phyloP scores from a whole-genome alignment of 768 basidiomycete genomes.

The Scleroderma bovista region DNA sequence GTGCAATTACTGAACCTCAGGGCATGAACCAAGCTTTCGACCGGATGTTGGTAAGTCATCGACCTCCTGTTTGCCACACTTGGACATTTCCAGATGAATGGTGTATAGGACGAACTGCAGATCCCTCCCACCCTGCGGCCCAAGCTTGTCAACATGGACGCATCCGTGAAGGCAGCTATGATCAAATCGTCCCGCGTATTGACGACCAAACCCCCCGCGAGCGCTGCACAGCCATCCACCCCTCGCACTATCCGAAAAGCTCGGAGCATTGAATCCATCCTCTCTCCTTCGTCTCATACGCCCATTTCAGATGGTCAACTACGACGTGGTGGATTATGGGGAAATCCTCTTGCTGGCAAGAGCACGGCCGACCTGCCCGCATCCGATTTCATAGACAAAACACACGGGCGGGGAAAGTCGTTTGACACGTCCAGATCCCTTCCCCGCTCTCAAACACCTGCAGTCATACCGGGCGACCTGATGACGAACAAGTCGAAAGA shows the following conservation, averaged over 20 bases:
- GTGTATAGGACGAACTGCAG: conserved; percentile 76
- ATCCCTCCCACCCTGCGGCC: conserved; percentile 74
- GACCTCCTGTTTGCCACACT: background rate
- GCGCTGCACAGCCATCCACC: conserved; percentile 34
- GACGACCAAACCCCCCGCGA: conserved; percentile 34
- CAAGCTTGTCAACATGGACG: conserved; percentile 76
- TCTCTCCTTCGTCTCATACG: conserved; percentile 41
- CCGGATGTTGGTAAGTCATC: conserved; percentile 60
- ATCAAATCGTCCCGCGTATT: conserved; percentile 76
- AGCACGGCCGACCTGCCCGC: conserved; percentile 26
- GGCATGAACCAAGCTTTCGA: conserved; percentile 72
- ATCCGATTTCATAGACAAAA: conserved; percentile 24
- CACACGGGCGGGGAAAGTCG: conserved; percentile 57
- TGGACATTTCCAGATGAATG: conserved; percentile 1
- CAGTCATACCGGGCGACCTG: conserved; percentile 32
- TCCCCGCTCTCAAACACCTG: conserved; percentile 48
- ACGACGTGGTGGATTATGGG: conserved; percentile 20
- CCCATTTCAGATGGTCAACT: conserved; percentile 34
- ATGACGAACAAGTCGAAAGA: conserved; percentile 45
- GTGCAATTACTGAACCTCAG: conserved; percentile 28
- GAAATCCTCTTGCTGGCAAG: conserved; percentile 24
- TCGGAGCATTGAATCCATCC: conserved; percentile 68
- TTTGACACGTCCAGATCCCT: conserved; percentile 49
- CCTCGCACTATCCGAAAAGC: conserved; percentile 61
- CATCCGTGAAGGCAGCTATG: conserved; percentile 87